Evolutionary conservation across 306 rosid species (phyloP).

Genomic region (Citrullus colocynthis): DNA sequence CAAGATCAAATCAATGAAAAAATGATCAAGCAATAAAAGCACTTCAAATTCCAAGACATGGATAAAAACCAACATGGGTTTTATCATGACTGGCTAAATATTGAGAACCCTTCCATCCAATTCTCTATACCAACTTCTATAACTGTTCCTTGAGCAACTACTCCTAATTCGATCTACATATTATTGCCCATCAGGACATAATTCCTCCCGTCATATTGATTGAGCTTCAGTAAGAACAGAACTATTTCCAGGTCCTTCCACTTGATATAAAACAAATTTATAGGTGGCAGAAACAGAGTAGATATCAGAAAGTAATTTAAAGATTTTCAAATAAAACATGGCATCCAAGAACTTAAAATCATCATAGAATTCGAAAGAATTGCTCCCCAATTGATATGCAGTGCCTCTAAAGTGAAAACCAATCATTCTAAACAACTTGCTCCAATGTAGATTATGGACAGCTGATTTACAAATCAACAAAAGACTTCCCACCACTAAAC

Average conservation of each 20-base stretch:
- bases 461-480: not conserved
- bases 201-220: not conserved
- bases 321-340: not conserved
- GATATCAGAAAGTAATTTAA: not conserved
- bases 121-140: not conserved
- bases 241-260: not conserved
- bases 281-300: not conserved
- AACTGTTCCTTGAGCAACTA: conserved; percentile 1
- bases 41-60: not conserved
- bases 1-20: not conserved
- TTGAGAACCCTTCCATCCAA: not conserved
- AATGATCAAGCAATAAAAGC: not conserved
- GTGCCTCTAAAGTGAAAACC: not conserved
- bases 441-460: not conserved
- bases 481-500: not conserved
- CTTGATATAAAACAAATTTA: not conserved
- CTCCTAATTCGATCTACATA: not conserved
- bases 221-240: not conserved
- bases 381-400: not conserved
- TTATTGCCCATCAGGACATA: not conserved
- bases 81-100: not conserved
- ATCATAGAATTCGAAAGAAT: not conserved
- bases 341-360: not conserved
- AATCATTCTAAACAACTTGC: not conserved
- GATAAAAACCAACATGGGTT: not conserved